A percentile compares a stretch with the other conserved stretches of the same genome.
Evolutionary conservation across 768 basidiomycete species (phyloP).

Genomic region (Leccinum broughii): DNA sequence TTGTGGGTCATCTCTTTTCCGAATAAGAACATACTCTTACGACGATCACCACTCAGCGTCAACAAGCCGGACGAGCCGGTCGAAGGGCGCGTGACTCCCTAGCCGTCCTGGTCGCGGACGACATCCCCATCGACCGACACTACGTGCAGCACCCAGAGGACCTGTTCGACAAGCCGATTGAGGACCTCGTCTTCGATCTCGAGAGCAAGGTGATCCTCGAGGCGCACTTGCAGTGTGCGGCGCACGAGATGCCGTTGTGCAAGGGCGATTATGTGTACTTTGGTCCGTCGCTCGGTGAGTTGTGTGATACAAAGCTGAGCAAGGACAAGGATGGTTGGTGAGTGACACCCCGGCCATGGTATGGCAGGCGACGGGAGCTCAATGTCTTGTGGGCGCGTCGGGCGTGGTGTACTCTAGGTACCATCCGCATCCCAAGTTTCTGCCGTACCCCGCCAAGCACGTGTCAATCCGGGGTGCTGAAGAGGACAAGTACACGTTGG

Average conservation of each 20-base stretch:
- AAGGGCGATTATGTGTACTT: conserved; percentile 70
- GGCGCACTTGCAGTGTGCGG: conserved; percentile 87
- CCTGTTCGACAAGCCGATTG: conserved; percentile 60
- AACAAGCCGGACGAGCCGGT: conserved; percentile 89
- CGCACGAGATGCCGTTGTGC: conserved; percentile 79
- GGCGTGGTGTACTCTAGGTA: conserved; percentile 50
- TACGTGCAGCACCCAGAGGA: conserved; percentile 70
- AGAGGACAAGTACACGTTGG: conserved; percentile 76
- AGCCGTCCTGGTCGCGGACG: conserved; percentile 69
- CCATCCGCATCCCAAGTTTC: conserved; percentile 74
- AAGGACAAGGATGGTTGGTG: conserved; percentile 84
- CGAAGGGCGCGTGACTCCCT: conserved; percentile 79
- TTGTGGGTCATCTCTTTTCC: conserved; percentile 46
- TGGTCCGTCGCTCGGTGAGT: conserved; percentile 53
- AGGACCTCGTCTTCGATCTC: conserved; percentile 69
- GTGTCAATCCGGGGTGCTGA: conserved; percentile 75
- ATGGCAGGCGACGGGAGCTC: neutral
- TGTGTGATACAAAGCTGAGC: conserved; percentile 61
- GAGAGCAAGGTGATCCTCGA: conserved; percentile 76
- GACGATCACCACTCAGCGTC: conserved; percentile 49
- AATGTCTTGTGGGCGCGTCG: neutral
- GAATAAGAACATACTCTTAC: neutral
- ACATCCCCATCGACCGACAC: conserved; percentile 70
- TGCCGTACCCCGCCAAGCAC: conserved; percentile 73
- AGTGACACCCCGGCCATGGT: conserved; percentile 12